Evolutionary conservation across 148 eudicot species (phyloP), one percentile per base, ranked within the genome.

Genomic region (Vaccinium corymbosum): DNA sequence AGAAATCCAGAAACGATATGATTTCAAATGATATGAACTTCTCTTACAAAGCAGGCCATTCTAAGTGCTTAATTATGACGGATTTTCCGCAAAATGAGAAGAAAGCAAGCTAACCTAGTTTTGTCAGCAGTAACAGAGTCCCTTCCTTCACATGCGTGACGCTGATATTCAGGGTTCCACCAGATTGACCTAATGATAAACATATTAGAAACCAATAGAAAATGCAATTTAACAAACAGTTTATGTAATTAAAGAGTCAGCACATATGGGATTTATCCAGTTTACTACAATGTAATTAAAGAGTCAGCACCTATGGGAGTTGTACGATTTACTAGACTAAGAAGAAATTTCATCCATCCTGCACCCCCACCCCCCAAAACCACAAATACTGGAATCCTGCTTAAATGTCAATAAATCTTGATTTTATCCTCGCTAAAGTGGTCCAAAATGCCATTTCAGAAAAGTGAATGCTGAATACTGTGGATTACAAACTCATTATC

Each of bases 161-260:
- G 10, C 61, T 35, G 80, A 85, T 42, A 70, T 57, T 68, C 55
- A 55, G 86, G 32, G 27, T 55, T 80, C 79, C 86, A 71, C 64
- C 72, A 70, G 83, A 79, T 79, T 80, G 76, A 80, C 79, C 83
- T 71, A 72, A 42, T 16, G 70, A 80, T 10, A 79, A 66, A 14
- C 20, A 48, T 55, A 50, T 25, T 50, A 78, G 68, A 78, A 76
- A 27, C 70, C 76, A 82, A 76, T 11, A 27, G 25, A 4, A 64
- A 61, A 57, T 55, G 27, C 48, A 49, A 29, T 35, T 32, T 27
- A 3, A 53, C 42, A 9, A 52, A 51, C 25, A 27, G 57, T 79
- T 79, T 27, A 9, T 32, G 81, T 79, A 16, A 19, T 19, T 57
- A 57, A 35, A 32, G 51, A 57, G 81, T 55, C 66, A 79, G 50